Base-by-base conservation (phyloP, 495 filamentous ascomycete genomes). In the Parathielavia appendiculata region DNA sequence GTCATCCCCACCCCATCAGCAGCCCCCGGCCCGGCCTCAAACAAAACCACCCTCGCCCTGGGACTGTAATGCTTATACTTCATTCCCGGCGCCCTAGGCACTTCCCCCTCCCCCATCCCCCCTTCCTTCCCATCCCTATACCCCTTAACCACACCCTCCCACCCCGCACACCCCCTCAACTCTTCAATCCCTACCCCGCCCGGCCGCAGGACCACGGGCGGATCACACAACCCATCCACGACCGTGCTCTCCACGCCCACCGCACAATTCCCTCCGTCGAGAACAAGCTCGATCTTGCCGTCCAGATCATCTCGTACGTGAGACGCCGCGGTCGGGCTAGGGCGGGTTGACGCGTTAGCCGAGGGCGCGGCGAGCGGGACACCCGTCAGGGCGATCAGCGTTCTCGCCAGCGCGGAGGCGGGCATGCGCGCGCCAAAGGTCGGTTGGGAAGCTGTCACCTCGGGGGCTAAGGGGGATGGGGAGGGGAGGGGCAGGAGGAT, bases 61-160 rank as follows among this genome's bases (percentile, higher is more conserved):
- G 93, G 93, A 20, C 91, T 95, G 67, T 99, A 99, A 69, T 99
- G 93, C 63, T 91, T 87, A 71, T 99, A 99, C 68, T 99, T 99
- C 93, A 99, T 99, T 3, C 93, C 93, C 10, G 93, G 93, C 3
- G 92, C 92, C 55, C 87, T 81, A 7, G 95, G 92, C 22, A 77
- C 75, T 55, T 76, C 70, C 51, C 34, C 39, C 66, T 80, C 66
- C 2, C 75, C 81, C 16, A 69, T 62, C 62, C 85, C 81, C 16
- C 17, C 47, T 19, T 39, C 17, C 4, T 77, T 76, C 22, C 70
- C 67, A 62, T 96, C 89, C 58, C 83, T 81, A 68, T 96, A 96
- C 41, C 82, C 92, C 32, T 87, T 78, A 56, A 75, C 75, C 2
- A 89, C 86, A 49, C 80, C 75, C 65, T 89, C 85, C 93, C 93